Percentiles rank a stretch among this genome's conserved stretches.
Evolutionary conservation across 192 early-diverging fungal genomes (phyloP).

Genomic region (Haplosporangium gracile): DNA sequence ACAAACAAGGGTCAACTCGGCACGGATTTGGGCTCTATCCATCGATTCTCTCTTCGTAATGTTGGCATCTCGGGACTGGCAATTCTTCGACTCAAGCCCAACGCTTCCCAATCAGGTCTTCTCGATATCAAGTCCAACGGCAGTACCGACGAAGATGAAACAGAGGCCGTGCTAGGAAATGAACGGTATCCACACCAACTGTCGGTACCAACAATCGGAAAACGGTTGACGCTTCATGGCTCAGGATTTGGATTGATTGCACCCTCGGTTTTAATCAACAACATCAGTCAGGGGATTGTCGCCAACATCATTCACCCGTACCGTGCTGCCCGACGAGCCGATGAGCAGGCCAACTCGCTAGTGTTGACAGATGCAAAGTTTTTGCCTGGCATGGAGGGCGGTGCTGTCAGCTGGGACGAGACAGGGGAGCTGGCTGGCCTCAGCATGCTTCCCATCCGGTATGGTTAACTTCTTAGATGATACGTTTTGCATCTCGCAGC

Average conservation of each 20-base stretch:
- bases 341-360: conserved; percentile 38
- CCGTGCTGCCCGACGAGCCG: conserved; percentile 45
- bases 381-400: conserved; percentile 58
- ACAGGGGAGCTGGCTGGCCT: conserved; percentile 49
- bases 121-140: not conserved
- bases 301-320: conserved; percentile 49
- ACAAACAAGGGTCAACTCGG: conserved; percentile 40
- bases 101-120: not conserved
- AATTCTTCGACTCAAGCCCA: conserved; percentile 29
- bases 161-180: not conserved
- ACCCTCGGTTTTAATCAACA: conserved; percentile 54
- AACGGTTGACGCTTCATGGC: conserved; percentile 41
- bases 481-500: not conserved
- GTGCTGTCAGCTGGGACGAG: conserved; percentile 52
- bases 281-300: conserved; percentile 55
- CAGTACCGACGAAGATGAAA: not conserved
- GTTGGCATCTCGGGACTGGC: conserved; percentile 52
- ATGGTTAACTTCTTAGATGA: not conserved
- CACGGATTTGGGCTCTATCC: conserved; percentile 47
- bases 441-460: conserved; percentile 57
- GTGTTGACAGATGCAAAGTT: conserved; percentile 54
- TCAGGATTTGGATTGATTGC: conserved; percentile 58
- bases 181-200: conserved; percentile 27
- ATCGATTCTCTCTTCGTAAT: conserved; percentile 48
- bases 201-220: conserved; percentile 41